phyloP scores from a whole-genome alignment of 805 yeast species.

The Lipomyces yamanashiensis region DNA sequence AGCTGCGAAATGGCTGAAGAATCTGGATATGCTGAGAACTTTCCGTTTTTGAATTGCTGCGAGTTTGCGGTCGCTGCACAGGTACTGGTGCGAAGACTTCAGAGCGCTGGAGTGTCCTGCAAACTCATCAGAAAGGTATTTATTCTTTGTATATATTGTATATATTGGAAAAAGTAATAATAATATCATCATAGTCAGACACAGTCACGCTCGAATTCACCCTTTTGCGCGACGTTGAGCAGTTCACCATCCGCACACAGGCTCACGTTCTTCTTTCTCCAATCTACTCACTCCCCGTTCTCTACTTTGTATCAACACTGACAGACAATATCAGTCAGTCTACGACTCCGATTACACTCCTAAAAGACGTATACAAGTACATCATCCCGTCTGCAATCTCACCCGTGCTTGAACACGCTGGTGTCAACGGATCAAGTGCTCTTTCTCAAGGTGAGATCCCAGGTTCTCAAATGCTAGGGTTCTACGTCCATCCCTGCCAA shows the following conservation, averaged over 20 bases:
- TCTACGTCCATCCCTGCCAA: constrained; percentile 35
- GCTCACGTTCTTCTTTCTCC: constrained; percentile 26
- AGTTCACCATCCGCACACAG: neutral
- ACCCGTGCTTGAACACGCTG: neutral
- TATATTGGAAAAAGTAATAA: neutral
- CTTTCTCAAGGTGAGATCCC: constrained; percentile 35
- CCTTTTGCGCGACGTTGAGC: constrained; percentile 1
- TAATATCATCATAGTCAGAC: neutral
- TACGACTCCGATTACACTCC: constrained; percentile 9
- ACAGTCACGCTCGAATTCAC: constrained; percentile 4
- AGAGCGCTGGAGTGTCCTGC: neutral
- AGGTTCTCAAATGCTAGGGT: constrained; percentile 12
- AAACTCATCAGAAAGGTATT: neutral
- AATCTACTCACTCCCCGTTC: constrained; percentile 21
- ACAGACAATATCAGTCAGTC: constrained; percentile 15
- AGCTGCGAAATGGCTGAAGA: neutral
- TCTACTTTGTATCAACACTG: constrained; percentile 25
- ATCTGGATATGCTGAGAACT: neutral
- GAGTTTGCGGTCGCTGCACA: constrained; percentile 26
- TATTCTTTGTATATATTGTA: neutral
- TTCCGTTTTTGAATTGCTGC: constrained; percentile 13
- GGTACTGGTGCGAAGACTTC: constrained; percentile 20
- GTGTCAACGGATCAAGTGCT: constrained; percentile 8
- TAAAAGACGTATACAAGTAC: constrained; percentile 20
- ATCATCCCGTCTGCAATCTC: neutral